Evolutionary conservation across 140 eudicot species (phyloP).

Genomic region (Artemisia princeps): DNA sequence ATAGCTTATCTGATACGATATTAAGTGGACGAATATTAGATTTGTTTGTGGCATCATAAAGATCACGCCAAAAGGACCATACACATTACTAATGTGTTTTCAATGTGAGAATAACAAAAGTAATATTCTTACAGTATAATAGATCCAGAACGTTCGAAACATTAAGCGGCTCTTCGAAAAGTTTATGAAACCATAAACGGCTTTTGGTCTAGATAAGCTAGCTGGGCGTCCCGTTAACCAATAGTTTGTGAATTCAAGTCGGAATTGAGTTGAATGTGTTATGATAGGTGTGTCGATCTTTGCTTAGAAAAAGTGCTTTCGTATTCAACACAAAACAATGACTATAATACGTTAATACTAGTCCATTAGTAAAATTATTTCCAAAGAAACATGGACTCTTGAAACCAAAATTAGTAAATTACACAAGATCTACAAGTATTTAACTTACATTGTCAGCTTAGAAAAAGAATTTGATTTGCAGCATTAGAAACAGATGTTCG

Average conservation of each 20-base stretch:
- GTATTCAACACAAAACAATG: not conserved
- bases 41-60: not conserved
- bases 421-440: slow-evolving; percentile 14
- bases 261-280: too few species aligned
- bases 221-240: too few species aligned
- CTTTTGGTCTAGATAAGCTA: too few species aligned
- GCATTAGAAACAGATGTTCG: slow-evolving; percentile 42
- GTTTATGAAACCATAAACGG: too few species aligned
- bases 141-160: not conserved
- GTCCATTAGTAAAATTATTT: not conserved
- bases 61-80: not conserved
- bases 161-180: too few species aligned
- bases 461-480: slow-evolving; percentile 21
- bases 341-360: not conserved
- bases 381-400: not conserved
- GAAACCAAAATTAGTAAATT: not conserved
- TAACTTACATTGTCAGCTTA: slow-evolving; percentile 16
- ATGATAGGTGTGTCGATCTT: too few species aligned
- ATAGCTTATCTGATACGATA: not conserved
- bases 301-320: too few species aligned
- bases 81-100: not conserved
- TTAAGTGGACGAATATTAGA: not conserved
- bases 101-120: not conserved
- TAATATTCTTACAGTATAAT: not conserved
- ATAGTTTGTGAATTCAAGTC: too few species aligned